Evolutionary conservation across 106 monocot species (phyloP), one percentile per base, ranked within the genome.

Genomic region (Allium fistulosum): DNA sequence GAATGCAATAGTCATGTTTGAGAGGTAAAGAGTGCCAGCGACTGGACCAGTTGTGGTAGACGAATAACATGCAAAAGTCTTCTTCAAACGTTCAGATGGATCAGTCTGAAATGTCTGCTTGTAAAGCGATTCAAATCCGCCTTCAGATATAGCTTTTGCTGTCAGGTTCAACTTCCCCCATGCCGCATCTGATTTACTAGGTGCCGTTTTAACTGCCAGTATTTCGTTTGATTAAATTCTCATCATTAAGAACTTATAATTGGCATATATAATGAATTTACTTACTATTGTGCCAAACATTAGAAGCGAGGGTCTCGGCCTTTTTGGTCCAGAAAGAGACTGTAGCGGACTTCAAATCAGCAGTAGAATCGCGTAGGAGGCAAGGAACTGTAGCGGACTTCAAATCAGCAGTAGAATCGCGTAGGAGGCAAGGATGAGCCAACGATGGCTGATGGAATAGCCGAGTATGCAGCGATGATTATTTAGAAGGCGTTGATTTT

Each of bases 1-100:
- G 77, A 99, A 99, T 0, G 90, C 97, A 7, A 90, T 68, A 61
- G 73, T 80, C 9, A 61, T 8, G 27, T 66, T 79, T 28, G 97
- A 84, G 45, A 92, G 75, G 80, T 92, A 97, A 16, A 97, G 77
- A 7, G 97, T 97, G 9, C 97, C 97, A 57, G 97, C 86, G 14
- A 97, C 97, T 0, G 97, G 97, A 7, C 97, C 97, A 0, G 97
- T 84, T 53, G 77, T 63, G 45, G 97, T 92, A 15, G 92, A 97
- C 22, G 92, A 82, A 72, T 97, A 97, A 72, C 97, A 97, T 0
- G 97, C 97, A 51, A 97, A 97, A 3, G 87, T 85, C 75, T 92
- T 92, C 75, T 83, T 89, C 12, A 97, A 65, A 48, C 55, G 69
- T 79, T 97, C 97, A 11, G 69, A 59, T 0, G 89, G 77, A 17